Percentiles rank a stretch among this genome's conserved stretches.
Evolutionary conservation across 371 early-diverging fungal genomes (phyloP).

Genomic region (Haplosporangium sp.): DNA sequence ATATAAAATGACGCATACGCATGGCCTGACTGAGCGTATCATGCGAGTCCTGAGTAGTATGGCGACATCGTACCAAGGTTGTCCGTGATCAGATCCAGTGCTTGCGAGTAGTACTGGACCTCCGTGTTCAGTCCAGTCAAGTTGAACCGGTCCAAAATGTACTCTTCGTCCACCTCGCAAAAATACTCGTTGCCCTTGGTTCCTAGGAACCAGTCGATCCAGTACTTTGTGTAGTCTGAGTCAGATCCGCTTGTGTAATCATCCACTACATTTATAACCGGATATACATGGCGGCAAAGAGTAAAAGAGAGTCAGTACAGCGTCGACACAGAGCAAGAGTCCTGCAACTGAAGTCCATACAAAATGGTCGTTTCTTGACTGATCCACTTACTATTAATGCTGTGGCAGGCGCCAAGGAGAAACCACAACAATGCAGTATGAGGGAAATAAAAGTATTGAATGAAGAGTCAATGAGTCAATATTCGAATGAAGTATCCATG

Average conservation of each 20-base stretch:
- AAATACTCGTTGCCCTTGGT: slow-evolving; percentile 93
- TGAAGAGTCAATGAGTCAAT: too few relatives aligned
- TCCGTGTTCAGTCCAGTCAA: slow-evolving; percentile 89
- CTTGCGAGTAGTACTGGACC: slow-evolving; percentile 82
- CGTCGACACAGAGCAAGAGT: neutral
- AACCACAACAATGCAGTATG: too few relatives aligned
- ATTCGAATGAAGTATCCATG: too few relatives aligned
- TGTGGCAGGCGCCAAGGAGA: neutral
- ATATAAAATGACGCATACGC: too few relatives aligned
- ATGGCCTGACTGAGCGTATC: too few relatives aligned
- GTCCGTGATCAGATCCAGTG: slow-evolving; percentile 95
- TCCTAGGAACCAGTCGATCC: slow-evolving; percentile 86
- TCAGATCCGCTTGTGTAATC: slow-evolving; percentile 74
- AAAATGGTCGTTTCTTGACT: neutral
- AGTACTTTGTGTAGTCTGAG: slow-evolving; percentile 78
- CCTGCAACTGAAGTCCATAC: neutral
- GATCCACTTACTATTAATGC: slow-evolving; percentile 3
- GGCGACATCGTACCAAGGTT: slow-evolving; percentile 59
- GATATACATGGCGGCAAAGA: neutral
- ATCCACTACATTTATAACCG: slow-evolving; percentile 57
- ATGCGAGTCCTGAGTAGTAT: too few relatives aligned
- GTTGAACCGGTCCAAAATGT: slow-evolving; percentile 95
- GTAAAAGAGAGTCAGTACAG: neutral
- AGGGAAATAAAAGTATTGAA: too few relatives aligned
- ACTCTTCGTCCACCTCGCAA: slow-evolving; percentile 96